These are phyloP conservation scores for Hericium erinaceus DNA, from an alignment of 768 basidiomycete genomes.

Conservation along the genomic window DNA sequence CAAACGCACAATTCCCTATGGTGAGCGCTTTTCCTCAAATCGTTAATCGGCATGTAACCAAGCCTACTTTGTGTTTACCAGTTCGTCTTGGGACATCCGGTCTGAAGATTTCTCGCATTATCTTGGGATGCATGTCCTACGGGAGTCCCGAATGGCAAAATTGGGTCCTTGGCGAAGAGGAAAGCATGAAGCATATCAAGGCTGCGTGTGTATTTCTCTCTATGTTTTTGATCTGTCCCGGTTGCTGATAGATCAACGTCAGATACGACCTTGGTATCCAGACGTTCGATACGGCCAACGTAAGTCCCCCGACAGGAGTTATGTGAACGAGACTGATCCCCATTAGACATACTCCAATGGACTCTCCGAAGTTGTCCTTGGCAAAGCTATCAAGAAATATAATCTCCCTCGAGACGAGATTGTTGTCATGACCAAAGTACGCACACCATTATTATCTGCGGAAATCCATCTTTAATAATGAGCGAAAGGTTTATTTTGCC, in stretches of 20 bases:
- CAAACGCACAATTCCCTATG: too few relatives aligned
- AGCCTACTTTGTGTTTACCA: not conserved
- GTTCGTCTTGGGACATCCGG: constrained; percentile 22
- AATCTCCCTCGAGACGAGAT: constrained; percentile 38
- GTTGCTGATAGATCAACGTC: not conserved
- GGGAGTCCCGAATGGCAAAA: constrained; percentile 22
- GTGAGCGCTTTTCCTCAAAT: too few relatives aligned
- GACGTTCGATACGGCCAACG: constrained; percentile 30
- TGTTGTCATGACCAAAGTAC: constrained; percentile 42
- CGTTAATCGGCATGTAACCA: too few relatives aligned
- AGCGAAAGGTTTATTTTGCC: not conserved
- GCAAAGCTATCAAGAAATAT: constrained; percentile 37
- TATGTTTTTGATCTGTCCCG: not conserved
- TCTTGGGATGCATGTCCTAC: constrained; percentile 28
- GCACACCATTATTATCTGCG: constrained; percentile 21
- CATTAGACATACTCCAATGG: constrained; percentile 34
- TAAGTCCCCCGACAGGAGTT: constrained; percentile 6
- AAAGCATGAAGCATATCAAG: constrained; percentile 31
- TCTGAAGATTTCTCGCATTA: constrained; percentile 21
- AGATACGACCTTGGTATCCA: constrained; percentile 29
- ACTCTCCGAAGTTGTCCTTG: constrained; percentile 33
- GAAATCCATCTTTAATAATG: not conserved
- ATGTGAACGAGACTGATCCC: not conserved
- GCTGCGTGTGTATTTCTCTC: constrained; percentile 24
- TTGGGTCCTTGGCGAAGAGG: constrained; percentile 30